phyloP scores from a whole-genome alignment of 495 filamentous ascomycete genomes.

The Aspergillus carlsbadensis region DNA sequence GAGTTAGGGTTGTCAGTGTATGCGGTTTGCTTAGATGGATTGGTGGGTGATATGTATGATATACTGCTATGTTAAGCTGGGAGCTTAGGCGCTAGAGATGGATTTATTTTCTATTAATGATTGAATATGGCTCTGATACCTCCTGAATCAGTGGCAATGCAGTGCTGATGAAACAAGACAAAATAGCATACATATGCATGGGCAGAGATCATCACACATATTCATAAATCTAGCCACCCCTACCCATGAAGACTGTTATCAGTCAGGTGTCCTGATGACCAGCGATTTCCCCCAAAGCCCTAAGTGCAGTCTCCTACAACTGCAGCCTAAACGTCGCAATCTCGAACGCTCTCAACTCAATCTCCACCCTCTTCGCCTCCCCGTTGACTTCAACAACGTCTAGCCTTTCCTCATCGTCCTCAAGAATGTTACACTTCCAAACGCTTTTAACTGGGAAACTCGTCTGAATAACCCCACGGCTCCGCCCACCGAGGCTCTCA shows the following conservation, averaged over 20 bases:
- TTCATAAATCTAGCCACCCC: background rate
- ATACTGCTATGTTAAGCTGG: background rate
- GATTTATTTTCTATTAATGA: background rate
- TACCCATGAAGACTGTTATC: too few relatives aligned
- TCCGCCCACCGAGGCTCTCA: slow-evolving; percentile 85
- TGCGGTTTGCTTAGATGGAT: background rate
- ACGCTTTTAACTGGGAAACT: slow-evolving; percentile 69
- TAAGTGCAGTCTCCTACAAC: slow-evolving; percentile 39
- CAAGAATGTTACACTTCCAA: slow-evolving; percentile 72
- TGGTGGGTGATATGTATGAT: too few relatives aligned
- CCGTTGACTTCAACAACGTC: slow-evolving; percentile 44
- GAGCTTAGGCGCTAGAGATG: slow-evolving; percentile 7
- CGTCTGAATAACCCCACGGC: slow-evolving; percentile 63
- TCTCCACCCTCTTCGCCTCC: slow-evolving; percentile 39
- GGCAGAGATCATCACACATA: background rate
- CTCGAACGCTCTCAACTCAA: slow-evolving; percentile 84
- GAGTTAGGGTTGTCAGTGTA: slow-evolving; percentile 12
- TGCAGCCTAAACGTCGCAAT: slow-evolving; percentile 81
- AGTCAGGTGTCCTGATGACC: too few relatives aligned
- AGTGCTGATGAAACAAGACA: background rate
- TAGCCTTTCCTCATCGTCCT: slow-evolving; percentile 58
- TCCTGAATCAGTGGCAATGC: too few relatives aligned
- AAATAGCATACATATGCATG: background rate
- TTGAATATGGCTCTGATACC: too few relatives aligned
- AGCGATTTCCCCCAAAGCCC: too few relatives aligned